phyloP scores from a whole-genome alignment of 2,329 filamentous ascomycete species.

The Aspergillus calidoustus region DNA sequence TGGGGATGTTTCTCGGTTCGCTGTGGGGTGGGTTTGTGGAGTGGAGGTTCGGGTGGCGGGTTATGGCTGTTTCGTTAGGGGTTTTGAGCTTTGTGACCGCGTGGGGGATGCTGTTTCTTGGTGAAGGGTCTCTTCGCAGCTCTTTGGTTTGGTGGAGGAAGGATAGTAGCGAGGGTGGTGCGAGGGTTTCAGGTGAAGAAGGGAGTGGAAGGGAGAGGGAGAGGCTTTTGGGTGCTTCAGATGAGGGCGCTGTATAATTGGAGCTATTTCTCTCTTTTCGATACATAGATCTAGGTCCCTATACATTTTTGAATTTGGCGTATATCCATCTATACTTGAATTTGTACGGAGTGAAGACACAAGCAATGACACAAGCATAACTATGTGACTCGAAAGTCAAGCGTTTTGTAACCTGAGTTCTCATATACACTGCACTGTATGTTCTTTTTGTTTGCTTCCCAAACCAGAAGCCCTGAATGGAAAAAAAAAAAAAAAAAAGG shows the following conservation, averaged over 20 bases:
- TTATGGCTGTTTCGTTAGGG: conserved; percentile 35
- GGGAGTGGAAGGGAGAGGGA: background rate
- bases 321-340: background rate
- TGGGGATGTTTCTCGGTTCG: conserved; percentile 64
- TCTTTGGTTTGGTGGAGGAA: background rate
- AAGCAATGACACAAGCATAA: background rate
- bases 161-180: conserved; percentile 14
- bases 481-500: background rate
- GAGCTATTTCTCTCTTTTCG: background rate
- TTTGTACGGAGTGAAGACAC: background rate
- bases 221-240: background rate
- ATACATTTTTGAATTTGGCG: background rate
- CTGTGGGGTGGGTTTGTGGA: conserved; percentile 56
- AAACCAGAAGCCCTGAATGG: background rate
- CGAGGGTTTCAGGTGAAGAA: background rate
- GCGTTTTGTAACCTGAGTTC: background rate
- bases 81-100: conserved; percentile 34
- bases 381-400: background rate
- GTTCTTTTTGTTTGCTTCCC: background rate
- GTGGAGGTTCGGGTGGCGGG: conserved; percentile 38
- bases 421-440: background rate
- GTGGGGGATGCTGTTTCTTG: conserved; percentile 32
- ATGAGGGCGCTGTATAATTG: background rate
- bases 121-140: background rate
- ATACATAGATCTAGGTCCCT: background rate